These are phyloP conservation scores for Thermothelomyces thermophilus DNA, from an alignment of 2,329 filamentous ascomycete species.

Conservation along the genomic window DNA sequence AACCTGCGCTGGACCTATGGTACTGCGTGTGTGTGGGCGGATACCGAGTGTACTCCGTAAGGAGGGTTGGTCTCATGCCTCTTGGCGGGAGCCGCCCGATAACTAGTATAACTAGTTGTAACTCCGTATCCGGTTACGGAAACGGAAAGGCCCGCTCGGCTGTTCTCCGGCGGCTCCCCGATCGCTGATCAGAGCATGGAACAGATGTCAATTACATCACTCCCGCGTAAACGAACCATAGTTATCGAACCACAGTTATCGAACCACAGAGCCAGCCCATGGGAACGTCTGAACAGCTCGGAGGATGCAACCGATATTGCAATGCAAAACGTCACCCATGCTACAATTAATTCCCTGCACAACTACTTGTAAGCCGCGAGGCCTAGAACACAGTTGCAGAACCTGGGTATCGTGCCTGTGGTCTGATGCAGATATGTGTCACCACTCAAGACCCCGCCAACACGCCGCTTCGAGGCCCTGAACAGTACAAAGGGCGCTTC, in stretches of 20 bases:
- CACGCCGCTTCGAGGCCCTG: background rate
- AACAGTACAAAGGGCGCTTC: background rate
- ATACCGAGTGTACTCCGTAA: background rate
- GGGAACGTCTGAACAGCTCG: no score
- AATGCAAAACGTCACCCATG: no score
- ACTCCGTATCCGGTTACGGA: no score
- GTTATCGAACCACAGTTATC: conserved; percentile 9
- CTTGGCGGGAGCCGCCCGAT: no score
- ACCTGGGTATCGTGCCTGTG: background rate
- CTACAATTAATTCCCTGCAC: background rate
- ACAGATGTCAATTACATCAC: conserved; percentile 21
- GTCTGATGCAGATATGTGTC: conserved; percentile 3
- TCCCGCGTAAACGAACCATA: conserved; percentile 5
- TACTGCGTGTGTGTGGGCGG: no score
- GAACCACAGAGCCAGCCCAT: conserved; percentile 1
- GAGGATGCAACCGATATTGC: background rate
- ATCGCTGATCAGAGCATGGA: no score
- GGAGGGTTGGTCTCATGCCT: background rate
- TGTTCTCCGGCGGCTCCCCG: no score
- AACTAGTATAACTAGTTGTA: no score
- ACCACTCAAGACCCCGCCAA: background rate
- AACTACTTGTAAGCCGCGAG: background rate
- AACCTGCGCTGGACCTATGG: no score
- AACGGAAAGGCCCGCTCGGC: no score
- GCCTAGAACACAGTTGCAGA: background rate